A percentile compares a stretch with the other conserved stretches of the same genome.
These are phyloP conservation scores for Coemansia sp. DNA, from an alignment of 192 early-diverging fungal genomes.

Conservation along the genomic window DNA sequence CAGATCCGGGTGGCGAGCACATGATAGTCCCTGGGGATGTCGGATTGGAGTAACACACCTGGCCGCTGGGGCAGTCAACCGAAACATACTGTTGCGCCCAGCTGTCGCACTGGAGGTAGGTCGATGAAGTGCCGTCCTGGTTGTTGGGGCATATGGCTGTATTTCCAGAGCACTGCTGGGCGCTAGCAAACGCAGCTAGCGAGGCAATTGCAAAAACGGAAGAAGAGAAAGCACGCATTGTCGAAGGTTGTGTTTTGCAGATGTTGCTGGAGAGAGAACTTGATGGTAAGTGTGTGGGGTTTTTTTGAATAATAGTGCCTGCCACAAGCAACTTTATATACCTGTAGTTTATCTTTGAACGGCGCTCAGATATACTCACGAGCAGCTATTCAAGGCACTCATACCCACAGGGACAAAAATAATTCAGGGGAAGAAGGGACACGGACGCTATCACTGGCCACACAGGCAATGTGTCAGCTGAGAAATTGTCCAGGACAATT, in stretches of 20 bases:
- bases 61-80: constrained; percentile 32
- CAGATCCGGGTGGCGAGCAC: constrained; percentile 43
- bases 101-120: constrained; percentile 48
- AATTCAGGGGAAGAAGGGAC: neutral
- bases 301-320: neutral
- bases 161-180: constrained; percentile 40
- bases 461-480: constrained; percentile 7
- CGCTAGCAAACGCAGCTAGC: constrained; percentile 10
- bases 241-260: neutral
- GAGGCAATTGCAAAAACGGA: constrained; percentile 17
- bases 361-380: neutral
- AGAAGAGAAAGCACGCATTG: constrained; percentile 10
- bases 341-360: neutral
- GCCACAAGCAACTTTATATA: neutral
- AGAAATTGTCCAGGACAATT: neutral
- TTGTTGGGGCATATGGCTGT: constrained; percentile 37
- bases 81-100: constrained; percentile 31
- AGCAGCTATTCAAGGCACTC: neutral
- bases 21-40: constrained; percentile 29
- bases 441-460: constrained; percentile 1
- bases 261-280: neutral
- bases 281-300: neutral
- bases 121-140: constrained; percentile 38
- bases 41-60: constrained; percentile 52
- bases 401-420: neutral